phyloP scores from a whole-genome alignment of 192 early-diverging fungal species.

The Lobosporangium transversale region DNA sequence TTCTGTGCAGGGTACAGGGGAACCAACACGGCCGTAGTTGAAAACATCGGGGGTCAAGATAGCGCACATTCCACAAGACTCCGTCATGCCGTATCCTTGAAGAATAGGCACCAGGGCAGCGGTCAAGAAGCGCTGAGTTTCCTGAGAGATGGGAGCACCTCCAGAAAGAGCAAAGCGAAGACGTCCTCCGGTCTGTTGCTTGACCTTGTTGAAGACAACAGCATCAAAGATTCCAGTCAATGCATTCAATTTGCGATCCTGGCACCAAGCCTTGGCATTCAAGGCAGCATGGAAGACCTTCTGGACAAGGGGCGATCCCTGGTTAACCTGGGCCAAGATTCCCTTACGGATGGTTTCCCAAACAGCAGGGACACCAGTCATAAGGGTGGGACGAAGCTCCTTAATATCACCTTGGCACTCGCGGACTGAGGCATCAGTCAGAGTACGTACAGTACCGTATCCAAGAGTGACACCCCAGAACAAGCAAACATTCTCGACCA shows the following conservation, averaged over 20 bases:
- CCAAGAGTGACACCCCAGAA: slow-evolving; percentile 75
- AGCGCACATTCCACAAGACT: slow-evolving; percentile 78
- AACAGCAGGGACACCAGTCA: slow-evolving; percentile 87
- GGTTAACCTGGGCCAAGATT: slow-evolving; percentile 72
- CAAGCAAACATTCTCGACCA: slow-evolving; percentile 78
- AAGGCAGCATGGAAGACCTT: slow-evolving; percentile 81
- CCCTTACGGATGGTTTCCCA: slow-evolving; percentile 91
- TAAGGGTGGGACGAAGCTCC: slow-evolving; percentile 75
- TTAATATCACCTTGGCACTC: slow-evolving; percentile 79
- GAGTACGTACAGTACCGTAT: slow-evolving; percentile 75
- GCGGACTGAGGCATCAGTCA: slow-evolving; percentile 73
- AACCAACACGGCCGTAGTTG: slow-evolving; percentile 73
- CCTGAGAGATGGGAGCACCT: slow-evolving; percentile 87
- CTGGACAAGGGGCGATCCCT: slow-evolving; percentile 62
- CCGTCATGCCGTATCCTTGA: slow-evolving; percentile 90
- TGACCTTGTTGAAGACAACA: slow-evolving; percentile 85
- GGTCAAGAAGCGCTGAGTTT: slow-evolving; percentile 87
- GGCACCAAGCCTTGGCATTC: slow-evolving; percentile 74
- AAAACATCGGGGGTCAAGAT: slow-evolving; percentile 72
- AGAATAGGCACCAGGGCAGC: slow-evolving; percentile 82
- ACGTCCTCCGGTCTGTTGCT: slow-evolving; percentile 85
- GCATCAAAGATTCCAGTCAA: slow-evolving; percentile 77
- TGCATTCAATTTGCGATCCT: slow-evolving; percentile 64
- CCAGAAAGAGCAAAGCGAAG: slow-evolving; percentile 84
- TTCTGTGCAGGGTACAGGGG: slow-evolving; percentile 79